Evolutionary conservation across 768 basidiomycete genomes (phyloP), one percentile per base, ranked within the genome.

Genomic region (Termitomyces sp.): DNA sequence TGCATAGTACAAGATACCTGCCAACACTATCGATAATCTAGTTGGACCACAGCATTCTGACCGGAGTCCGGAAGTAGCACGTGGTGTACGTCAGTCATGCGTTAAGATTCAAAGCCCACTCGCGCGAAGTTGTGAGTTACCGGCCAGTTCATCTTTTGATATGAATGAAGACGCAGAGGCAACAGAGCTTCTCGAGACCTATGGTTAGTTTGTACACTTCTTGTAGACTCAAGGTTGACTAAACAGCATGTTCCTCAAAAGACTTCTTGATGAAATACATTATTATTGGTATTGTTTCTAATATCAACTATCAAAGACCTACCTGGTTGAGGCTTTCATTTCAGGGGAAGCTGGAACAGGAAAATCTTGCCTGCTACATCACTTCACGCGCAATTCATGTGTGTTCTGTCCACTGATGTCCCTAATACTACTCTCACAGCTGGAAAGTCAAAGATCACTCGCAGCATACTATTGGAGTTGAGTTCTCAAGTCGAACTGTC

Each of bases 201-300:
- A 98, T 73, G 95, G 95, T 94, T 37, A 56, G 81, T 60, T 60
- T 41, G 12, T 27, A 7, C 50, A 50, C 47, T 24, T 33, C 20
- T 42, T 33, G 53, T 30, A 55, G 33, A 37, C 30, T 49, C 22
- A 47, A 27, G 22, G 42, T 33, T 31, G 31, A n/a, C 30, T 41
- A 36, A 41, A 3, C 22, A 60, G 54, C 64, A 65, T 68, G 62
- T 57, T 48, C 64, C 16, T 47, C 58, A 58, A 47, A 73, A 97
- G 97, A 99, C 76, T 98, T 97, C 73, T 84, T 99, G 65, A 93
- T 98, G 87, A 99, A 99, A 78, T 94, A 95, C 75, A 97, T 98
- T 69, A 85, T 98, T 65, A 93, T 98, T 67, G 96, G 96, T 93
- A 65, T 59, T 79, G 50, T 48, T 59, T 55, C 52, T 16, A 27